These are phyloP conservation scores for Alternaria gaisen DNA, from an alignment of 2,329 filamentous ascomycete genomes.

Conservation along the genomic window DNA sequence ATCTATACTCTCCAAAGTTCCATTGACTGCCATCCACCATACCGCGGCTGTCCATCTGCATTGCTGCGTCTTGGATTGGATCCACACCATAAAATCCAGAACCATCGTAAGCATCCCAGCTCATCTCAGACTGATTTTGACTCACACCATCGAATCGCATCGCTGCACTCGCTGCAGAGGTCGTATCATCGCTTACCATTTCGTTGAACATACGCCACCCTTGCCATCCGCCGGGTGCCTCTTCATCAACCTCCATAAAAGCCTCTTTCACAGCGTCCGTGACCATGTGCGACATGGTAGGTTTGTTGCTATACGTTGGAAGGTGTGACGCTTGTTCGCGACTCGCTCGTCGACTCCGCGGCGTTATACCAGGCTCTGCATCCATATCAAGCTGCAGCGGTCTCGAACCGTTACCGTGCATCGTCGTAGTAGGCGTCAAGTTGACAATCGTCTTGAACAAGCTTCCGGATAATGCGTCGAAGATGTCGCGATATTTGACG, in stretches of 20 bases:
- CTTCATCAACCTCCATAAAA: constrained; percentile 42
- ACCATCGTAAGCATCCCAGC: constrained; percentile 13
- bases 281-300: constrained; percentile 23
- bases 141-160: constrained; percentile 8
- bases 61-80: constrained; percentile 16
- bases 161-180: background rate
- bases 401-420: constrained; percentile 1
- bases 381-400: constrained; percentile 14
- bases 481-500: constrained; percentile 41
- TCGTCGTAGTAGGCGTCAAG: background rate
- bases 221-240: constrained; percentile 38
- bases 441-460: constrained; percentile 24
- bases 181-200: constrained; percentile 27
- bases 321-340: constrained; percentile 1
- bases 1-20: constrained; percentile 30
- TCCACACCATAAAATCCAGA: constrained; percentile 13
- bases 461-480: constrained; percentile 33
- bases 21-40: constrained; percentile 25
- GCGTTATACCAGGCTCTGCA: background rate
- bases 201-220: constrained; percentile 42
- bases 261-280: constrained; percentile 39
- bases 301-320: background rate
- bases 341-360: background rate
- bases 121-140: constrained; percentile 17
- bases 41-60: constrained; percentile 7